phyloP scores from a whole-genome alignment of 1,284 basidiomycete species.

The Ceratobasidium sp. region DNA sequence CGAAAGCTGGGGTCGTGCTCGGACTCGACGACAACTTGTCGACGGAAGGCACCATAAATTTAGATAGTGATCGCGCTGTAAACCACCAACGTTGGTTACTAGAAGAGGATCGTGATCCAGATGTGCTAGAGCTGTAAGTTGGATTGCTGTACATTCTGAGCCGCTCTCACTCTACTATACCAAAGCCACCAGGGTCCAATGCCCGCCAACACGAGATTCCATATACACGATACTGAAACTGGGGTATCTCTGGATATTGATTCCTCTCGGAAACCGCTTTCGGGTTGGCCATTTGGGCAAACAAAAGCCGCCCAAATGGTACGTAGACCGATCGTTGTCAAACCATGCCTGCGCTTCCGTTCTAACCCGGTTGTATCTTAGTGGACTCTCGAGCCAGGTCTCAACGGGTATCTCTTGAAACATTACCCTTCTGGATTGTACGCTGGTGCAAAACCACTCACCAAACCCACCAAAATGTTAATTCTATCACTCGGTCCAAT shows the following conservation, averaged over 20 bases:
- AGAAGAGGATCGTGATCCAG: constrained; percentile 17
- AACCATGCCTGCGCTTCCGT: not conserved
- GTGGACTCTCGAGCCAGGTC: constrained; percentile 34
- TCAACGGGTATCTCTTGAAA: constrained; percentile 24
- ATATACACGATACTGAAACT: not conserved
- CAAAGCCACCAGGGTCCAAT: constrained; percentile 16
- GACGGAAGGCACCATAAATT: not conserved
- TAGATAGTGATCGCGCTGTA: not conserved
- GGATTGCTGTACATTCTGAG: not conserved
- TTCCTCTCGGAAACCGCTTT: not conserved
- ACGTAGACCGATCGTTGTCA: not conserved
- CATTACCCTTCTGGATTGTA: constrained; percentile 32
- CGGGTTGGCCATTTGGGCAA: not conserved
- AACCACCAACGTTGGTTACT: constrained; percentile 13
- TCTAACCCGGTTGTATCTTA: not conserved
- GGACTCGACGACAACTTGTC: not conserved
- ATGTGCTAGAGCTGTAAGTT: constrained; percentile 14
- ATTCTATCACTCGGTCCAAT: not conserved
- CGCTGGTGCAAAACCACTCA: not conserved
- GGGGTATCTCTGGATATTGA: not conserved
- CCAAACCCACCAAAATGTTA: not conserved
- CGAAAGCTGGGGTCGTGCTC: not conserved
- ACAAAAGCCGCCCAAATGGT: not conserved
- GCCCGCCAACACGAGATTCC: not conserved
- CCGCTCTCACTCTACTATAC: not conserved